Percentiles rank a stretch among this genome's conserved stretches.
Conservation (phyloP, 768 basidiomycete genomes). For the Mycena haematopus region DNA sequence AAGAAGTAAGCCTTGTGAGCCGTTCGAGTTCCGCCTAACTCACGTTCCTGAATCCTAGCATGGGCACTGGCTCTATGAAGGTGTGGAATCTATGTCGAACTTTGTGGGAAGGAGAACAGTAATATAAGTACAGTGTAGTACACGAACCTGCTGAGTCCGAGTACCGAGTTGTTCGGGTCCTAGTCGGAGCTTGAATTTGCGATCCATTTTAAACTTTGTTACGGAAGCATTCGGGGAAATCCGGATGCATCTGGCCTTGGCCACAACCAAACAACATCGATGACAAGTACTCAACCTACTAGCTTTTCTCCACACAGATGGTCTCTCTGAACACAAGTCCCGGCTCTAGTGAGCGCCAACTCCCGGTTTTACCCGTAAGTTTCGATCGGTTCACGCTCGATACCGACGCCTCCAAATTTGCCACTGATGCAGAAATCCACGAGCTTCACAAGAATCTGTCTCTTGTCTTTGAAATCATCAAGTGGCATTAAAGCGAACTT, state of each 20-base stretch:
- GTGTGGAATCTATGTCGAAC: conserved; percentile 67
- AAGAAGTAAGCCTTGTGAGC: conserved; percentile 59
- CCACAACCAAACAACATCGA: too few relatives aligned
- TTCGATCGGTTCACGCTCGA: too few relatives aligned
- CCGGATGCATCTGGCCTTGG: conserved; percentile 61
- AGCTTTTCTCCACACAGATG: too few relatives aligned
- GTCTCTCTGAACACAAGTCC: too few relatives aligned
- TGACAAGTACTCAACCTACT: too few relatives aligned
- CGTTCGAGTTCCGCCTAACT: not conserved
- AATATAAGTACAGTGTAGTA: not conserved
- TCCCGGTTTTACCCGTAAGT: too few relatives aligned
- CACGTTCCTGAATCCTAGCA: conserved; percentile 52
- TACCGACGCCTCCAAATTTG: too few relatives aligned
- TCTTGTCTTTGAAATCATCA: conserved; percentile 77
- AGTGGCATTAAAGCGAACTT: conserved; percentile 64
- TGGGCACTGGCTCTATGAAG: conserved; percentile 77
- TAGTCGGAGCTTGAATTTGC: too few relatives aligned
- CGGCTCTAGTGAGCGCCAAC: too few relatives aligned
- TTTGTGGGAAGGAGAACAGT: conserved; percentile 49
- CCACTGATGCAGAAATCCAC: conserved; percentile 66
- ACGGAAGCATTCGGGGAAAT: not conserved
- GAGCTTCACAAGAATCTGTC: conserved; percentile 77
- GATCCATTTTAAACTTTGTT: too few relatives aligned
- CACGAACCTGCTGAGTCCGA: too few relatives aligned
- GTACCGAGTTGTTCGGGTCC: too few relatives aligned